phyloP scores from a whole-genome alignment of 2,329 filamentous ascomycete species.

The Boeremia lycopersici region DNA sequence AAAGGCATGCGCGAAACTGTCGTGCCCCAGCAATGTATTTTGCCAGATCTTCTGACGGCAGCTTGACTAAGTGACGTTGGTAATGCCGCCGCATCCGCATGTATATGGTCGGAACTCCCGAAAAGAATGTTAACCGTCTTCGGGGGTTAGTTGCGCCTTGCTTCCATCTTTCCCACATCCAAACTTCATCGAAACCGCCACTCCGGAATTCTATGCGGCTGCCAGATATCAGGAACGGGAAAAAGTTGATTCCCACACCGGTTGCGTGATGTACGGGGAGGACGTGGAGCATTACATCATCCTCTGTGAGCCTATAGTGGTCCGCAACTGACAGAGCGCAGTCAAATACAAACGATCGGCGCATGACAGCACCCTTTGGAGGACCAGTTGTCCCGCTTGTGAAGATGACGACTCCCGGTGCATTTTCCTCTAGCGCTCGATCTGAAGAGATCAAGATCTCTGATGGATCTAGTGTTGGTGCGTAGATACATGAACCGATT shows the following conservation, averaged over 20 bases:
- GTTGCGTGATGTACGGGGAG: conserved; percentile 47
- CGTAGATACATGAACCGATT: conserved; percentile 44
- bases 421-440: conserved; percentile 49
- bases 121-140: conserved; percentile 42
- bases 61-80: conserved; percentile 42
- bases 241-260: conserved; percentile 45
- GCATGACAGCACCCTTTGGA: conserved; percentile 55
- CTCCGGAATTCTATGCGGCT: conserved; percentile 45
- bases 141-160: conserved; percentile 31
- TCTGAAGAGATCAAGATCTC: conserved; percentile 52
- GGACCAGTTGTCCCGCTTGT: conserved; percentile 56
- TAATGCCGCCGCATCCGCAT: conserved; percentile 46
- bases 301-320: conserved; percentile 38
- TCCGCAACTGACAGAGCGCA: conserved; percentile 42
- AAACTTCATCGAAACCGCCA: conserved; percentile 43
- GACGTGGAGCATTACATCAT: conserved; percentile 44
- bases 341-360: conserved; percentile 49
- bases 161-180: conserved; percentile 46
- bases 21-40: conserved; percentile 53
- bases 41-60: conserved; percentile 34
- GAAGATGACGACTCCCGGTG: conserved; percentile 53
- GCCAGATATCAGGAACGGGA: conserved; percentile 43
- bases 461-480: conserved; percentile 32
- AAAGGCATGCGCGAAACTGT: conserved; percentile 50
- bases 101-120: conserved; percentile 46